A percentile compares a stretch with the other conserved stretches of the same genome.
Evolutionary conservation across 2,329 filamentous ascomycete genomes (phyloP).

Genomic region (Trichoderma breve): DNA sequence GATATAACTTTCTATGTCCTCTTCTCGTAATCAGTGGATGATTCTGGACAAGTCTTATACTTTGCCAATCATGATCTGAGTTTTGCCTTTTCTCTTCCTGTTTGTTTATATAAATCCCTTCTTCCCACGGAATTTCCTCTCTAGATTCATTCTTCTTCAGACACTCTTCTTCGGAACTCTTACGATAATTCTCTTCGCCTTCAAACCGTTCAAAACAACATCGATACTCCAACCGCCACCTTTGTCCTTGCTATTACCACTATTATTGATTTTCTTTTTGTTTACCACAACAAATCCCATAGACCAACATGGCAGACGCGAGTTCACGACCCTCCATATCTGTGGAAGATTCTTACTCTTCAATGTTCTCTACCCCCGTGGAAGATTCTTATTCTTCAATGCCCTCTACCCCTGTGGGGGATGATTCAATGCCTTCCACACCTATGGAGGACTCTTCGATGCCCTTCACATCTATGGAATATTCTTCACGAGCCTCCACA

Average conservation of each 20-base stretch:
- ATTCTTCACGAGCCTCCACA: too few species aligned
- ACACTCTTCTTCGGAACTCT: neutral
- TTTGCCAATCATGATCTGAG: neutral
- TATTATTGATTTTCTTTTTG: neutral
- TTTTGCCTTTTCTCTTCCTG: neutral
- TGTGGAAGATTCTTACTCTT: too few species aligned
- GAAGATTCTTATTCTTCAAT: too few species aligned
- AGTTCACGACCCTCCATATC: neutral
- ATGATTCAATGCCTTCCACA: too few species aligned
- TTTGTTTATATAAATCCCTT: neutral
- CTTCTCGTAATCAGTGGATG: neutral
- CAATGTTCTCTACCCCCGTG: too few species aligned
- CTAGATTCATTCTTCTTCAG: neutral
- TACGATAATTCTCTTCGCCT: neutral
- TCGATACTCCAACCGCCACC: neutral
- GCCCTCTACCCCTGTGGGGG: too few species aligned
- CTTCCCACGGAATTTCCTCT: neutral
- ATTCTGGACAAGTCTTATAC: neutral
- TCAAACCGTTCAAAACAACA: neutral
- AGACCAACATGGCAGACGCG: neutral
- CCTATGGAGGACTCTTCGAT: too few species aligned
- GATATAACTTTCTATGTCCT: neutral
- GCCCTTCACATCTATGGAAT: too few species aligned
- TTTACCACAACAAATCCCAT: neutral
- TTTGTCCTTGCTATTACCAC: neutral